phyloP scores from a whole-genome alignment of 169 alveolate species.

The Babesia sp. region DNA sequence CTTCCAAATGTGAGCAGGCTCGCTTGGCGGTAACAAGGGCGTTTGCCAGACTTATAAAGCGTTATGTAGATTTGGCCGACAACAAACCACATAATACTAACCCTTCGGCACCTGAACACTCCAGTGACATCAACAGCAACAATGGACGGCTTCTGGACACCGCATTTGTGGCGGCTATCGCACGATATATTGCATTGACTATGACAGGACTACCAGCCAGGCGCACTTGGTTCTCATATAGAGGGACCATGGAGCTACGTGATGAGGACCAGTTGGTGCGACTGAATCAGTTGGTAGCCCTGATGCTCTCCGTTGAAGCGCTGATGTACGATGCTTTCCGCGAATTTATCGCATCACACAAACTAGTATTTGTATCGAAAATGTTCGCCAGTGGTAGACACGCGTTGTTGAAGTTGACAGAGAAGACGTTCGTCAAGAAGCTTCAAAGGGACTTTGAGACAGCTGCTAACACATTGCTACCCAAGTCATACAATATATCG shows the following conservation, averaged over 20 bases:
- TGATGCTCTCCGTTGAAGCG: not conserved
- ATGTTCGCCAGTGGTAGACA: constrained; percentile 15
- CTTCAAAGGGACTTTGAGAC: constrained; percentile 9
- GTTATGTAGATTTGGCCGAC: not conserved
- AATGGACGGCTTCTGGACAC: constrained; percentile 14
- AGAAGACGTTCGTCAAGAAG: constrained; percentile 1
- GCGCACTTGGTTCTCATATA: constrained; percentile 3
- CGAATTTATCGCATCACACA: constrained; percentile 21
- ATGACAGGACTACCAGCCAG: not conserved
- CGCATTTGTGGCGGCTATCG: constrained; percentile 27
- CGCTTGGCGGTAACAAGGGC: not conserved
- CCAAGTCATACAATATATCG: constrained; percentile 1
- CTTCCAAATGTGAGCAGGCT: constrained; percentile 5
- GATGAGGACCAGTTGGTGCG: constrained; percentile 6
- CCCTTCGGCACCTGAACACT: not conserved
- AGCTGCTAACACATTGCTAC: constrained; percentile 19
- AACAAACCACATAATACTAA: not conserved
- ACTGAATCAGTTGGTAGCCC: not conserved
- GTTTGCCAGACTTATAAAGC: not conserved
- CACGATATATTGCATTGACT: constrained; percentile 32
- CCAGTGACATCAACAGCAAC: not conserved
- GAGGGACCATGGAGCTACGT: not conserved
- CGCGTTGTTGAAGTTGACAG: constrained; percentile 12
- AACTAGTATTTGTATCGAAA: constrained; percentile 21
- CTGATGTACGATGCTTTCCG: not conserved